Evolutionary conservation across 176 grass and related monocot genomes (phyloP), one percentile per base, ranked within the genome.

Genomic region (Juncus inflexus): DNA sequence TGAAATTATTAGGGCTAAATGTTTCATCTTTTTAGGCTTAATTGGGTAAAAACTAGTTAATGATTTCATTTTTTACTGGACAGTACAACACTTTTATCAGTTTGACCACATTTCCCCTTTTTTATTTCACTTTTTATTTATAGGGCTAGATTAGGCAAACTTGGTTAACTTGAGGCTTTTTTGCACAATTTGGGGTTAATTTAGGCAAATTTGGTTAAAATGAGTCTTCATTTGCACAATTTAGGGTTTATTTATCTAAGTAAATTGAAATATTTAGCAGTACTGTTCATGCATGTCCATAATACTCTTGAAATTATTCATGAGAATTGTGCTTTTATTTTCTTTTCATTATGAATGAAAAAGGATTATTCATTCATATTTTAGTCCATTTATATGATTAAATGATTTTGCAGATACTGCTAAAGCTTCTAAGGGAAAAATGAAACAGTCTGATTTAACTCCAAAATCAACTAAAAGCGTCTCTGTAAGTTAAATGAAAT

Each of bases 331-430:
- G 19, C 19, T 28, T 28, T 28, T 28, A 0, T 28, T 28, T 28
- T 28, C 19, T 28, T 28, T 28, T 28, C 19, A 28, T 28, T 28
- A 28, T 28, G 19, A 28, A 28, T 28, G 19, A 28, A 28, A 28
- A 28, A 28, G 19, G 19, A 28, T 28, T 28, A 28, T 28, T 28
- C 19, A 28, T 28, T 28, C 19, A 28, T 28, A 28, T 28, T 2
- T 3, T 37, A 38, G 65, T 38, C 7, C 65, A 52, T 68, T 39
- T 69, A 69, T 56, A 69, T 14, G 6, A 9, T 69, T 14, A 40
- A 69, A 40, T n/a, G 10, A 56, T 55, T 3, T 41, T 69, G 36
- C 56, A 69, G 66, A 14, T 40, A 14, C 7, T 68, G 65, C 47
- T 55, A 38, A 69, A 2, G 12, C 28, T 13, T 40, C 50, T 2